These are phyloP conservation scores for Thuidium tamariscinum DNA, from an alignment of 225 moss, liverwort and hornwort species.

Conservation along the genomic window DNA sequence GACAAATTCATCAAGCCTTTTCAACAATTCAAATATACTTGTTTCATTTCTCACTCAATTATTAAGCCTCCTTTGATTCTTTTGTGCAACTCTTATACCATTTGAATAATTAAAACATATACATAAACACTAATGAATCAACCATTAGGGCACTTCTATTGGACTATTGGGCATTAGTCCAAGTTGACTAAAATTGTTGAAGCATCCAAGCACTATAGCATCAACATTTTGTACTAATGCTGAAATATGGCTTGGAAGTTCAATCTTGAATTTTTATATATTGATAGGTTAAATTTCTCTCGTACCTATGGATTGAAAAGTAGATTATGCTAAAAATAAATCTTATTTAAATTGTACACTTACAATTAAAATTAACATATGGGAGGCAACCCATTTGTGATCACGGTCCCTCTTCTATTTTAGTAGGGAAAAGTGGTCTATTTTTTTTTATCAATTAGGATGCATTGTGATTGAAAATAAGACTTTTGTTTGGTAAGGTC, in stretches of 20 bases:
- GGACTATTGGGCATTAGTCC: rapidly evolving
- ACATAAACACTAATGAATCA: not conserved
- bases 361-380: not conserved
- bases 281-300: not conserved
- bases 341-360: too few relatives aligned
- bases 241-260: not conserved
- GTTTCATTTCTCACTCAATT: not conserved
- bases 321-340: not conserved
- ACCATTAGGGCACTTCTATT: rapidly evolving
- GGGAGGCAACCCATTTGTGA: too few relatives aligned
- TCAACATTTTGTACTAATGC: not conserved
- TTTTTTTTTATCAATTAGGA: too few relatives aligned
- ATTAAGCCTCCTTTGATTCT: rapidly evolving
- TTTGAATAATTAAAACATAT: not conserved
- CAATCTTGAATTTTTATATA: too few relatives aligned
- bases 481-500: too few relatives aligned
- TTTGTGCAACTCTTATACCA: not conserved
- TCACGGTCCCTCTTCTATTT: too few relatives aligned
- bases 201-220: rapidly evolving
- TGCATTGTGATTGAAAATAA: too few relatives aligned
- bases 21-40: rapidly evolving
- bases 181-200: not conserved
- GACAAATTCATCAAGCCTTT: not conserved
- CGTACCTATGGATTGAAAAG: not conserved
- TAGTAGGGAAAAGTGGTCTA: too few relatives aligned